Evolutionary conservation across 164 flowering plant genomes (phyloP), one percentile per base, ranked within the genome.

Genomic region (Macadamia integrifolia): DNA sequence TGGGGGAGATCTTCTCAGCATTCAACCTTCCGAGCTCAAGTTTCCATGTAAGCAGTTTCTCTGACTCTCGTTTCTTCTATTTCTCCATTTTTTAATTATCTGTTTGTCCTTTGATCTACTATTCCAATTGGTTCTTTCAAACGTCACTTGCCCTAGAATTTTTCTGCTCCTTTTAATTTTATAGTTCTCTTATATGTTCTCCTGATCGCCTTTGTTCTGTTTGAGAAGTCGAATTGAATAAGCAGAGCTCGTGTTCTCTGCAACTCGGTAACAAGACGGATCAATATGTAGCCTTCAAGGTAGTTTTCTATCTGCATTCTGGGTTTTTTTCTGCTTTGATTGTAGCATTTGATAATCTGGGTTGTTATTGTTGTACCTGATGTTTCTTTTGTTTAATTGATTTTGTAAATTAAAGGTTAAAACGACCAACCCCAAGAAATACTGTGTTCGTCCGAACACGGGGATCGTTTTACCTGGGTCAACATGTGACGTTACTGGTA

Each of bases 341-440:
- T 29, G 18, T 48, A 6, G 57, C 17, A 2, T 15, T 31, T 60
- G 53, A 65, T 60, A 28, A 66, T 46, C 18, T 72, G 55, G 17
- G 44, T 52, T 13, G 64, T 9, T 53, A 29, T 63, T 65, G 42
- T 61, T 61, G 23, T 5, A 13, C 40, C 7, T 43, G 14, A 15
- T 46, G 42, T 15, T 42, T 46, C 7, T 28, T 56, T 60, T 31
- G 15, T 31, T 60, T 17, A 43, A 50, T 49, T 50, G 1, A 57
- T 3, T 69, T 32, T 56, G 29, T 40, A 35, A 17, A 46, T 67
- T 40, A 23, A 62, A 92, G 98, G 96, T 91, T 64, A 93, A 93
- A 78, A 93, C 98, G 52, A 93, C 98, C 28, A 93, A 88, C 71
- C 97, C 98, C 1, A 91, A 86, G 77, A 91, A 85, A 67, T 93